Conservation (phyloP, 441 rosid species). For the Gossypium laxum region DNA sequence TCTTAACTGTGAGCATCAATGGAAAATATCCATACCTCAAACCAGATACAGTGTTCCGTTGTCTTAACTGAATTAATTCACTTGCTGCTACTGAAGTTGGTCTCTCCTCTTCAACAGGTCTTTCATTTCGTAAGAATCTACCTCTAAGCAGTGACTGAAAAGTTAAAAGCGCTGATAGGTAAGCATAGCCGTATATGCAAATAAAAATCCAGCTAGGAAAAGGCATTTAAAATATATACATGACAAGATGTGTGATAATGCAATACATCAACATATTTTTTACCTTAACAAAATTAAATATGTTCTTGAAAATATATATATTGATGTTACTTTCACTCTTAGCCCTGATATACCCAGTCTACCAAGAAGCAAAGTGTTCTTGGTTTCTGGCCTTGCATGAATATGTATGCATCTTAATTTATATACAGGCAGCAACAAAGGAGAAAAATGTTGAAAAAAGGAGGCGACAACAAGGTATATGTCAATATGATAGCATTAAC, state of each 20-base stretch:
- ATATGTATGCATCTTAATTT: too few relatives aligned
- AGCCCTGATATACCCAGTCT: not conserved
- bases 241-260: not conserved
- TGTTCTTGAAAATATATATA: not conserved
- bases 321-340: not conserved
- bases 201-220: too few relatives aligned
- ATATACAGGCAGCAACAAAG: too few relatives aligned
- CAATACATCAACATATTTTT: not conserved
- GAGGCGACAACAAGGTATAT: too few relatives aligned
- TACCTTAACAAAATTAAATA: not conserved
- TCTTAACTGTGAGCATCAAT: not conserved
- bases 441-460: too few relatives aligned
- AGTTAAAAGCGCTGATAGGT: constrained; percentile 17
- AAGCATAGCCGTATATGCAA: not conserved
- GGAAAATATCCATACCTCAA: constrained; percentile 44
- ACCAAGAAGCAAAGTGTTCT: not conserved
- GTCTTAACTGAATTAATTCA: constrained; percentile 85
- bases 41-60: constrained; percentile 82
- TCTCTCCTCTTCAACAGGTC: constrained; percentile 67
- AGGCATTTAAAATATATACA: not conserved
- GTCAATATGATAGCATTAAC: too few relatives aligned
- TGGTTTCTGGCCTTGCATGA: not conserved
- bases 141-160: constrained; percentile 86
- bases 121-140: constrained; percentile 86
- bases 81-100: constrained; percentile 69